These are phyloP conservation scores for Acidomyces sp. DNA, from an alignment of 495 filamentous ascomycete genomes.

Conservation along the genomic window DNA sequence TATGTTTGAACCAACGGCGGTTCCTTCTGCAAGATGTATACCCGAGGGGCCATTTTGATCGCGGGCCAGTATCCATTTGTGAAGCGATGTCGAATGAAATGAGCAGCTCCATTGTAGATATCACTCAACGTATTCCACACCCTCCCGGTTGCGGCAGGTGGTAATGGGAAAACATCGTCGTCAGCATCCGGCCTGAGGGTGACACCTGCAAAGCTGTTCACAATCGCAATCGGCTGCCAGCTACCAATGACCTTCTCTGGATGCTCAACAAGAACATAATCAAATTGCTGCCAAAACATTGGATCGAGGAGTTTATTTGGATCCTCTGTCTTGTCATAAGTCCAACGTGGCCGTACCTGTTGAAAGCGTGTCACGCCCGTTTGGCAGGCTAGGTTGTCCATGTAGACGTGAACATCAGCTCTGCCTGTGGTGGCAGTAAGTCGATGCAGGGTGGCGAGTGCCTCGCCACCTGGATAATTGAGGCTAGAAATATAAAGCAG, in stretches of 20 bases:
- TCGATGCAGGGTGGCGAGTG: constrained; percentile 23
- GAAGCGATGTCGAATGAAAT: constrained; percentile 5
- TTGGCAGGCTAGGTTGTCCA: constrained; percentile 83
- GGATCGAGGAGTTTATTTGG: constrained; percentile 40
- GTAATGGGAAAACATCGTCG: constrained; percentile 7
- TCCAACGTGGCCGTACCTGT: constrained; percentile 37
- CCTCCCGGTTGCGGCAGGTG: constrained; percentile 2
- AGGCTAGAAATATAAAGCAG: constrained; percentile 46
- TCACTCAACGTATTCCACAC: constrained; percentile 29
- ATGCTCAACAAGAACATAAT: constrained; percentile 66
- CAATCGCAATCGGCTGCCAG: constrained; percentile 59
- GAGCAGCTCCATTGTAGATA: constrained; percentile 29
- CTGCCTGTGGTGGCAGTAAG: constrained; percentile 2
- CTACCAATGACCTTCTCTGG: constrained; percentile 44
- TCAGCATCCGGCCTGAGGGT: constrained; percentile 42
- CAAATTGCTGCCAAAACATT: constrained; percentile 67
- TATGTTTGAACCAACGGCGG: constrained; percentile 12
- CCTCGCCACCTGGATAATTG: constrained; percentile 31
- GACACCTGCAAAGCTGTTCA: constrained; percentile 61
- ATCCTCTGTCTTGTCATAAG: constrained; percentile 56
- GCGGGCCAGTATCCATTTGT: constrained; percentile 33
- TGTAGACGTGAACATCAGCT: constrained; percentile 41
- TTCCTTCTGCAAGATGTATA: constrained; percentile 24
- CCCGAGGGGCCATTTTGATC: constrained; percentile 44
- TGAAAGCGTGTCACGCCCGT: constrained; percentile 87